Percentiles rank a stretch among this genome's conserved stretches.
Conservation (phyloP, 2,329 filamentous ascomycete genomes). For the Diplodia sapinea region DNA sequence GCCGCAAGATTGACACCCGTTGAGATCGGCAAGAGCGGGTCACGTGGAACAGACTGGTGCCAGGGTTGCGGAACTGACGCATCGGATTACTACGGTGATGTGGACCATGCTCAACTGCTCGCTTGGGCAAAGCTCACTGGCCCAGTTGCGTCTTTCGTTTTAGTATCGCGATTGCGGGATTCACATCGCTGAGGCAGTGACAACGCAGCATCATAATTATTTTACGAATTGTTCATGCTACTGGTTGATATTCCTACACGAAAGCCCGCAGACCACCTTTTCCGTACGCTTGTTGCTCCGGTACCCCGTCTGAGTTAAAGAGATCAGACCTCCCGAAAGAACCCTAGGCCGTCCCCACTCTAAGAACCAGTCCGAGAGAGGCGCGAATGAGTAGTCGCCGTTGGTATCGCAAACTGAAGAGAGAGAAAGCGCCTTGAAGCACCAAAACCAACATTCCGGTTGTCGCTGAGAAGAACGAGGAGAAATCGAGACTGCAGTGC, state of each 20-base stretch:
- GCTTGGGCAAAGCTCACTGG: background rate
- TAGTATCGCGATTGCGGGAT: background rate
- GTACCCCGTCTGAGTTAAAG: background rate
- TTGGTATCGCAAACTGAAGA: constrained; percentile 27
- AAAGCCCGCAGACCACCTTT: background rate
- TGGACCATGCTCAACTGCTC: background rate
- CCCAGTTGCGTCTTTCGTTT: background rate
- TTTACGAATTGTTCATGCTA: background rate
- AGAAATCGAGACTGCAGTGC: background rate
- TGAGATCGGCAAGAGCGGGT: constrained; percentile 7
- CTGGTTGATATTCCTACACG: constrained; percentile 26
- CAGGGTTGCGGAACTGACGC: background rate
- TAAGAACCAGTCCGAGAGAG: constrained; percentile 12
- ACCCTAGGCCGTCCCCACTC: constrained; percentile 4
- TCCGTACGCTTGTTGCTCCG: constrained; percentile 6
- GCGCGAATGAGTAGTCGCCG: background rate
- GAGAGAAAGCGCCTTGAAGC: constrained; percentile 18
- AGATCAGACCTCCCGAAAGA: constrained; percentile 14
- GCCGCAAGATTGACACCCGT: background rate
- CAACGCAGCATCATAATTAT: background rate
- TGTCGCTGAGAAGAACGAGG: background rate
- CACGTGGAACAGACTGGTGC: constrained; percentile 7
- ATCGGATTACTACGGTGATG: background rate
- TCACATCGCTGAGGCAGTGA: background rate
- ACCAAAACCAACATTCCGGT: background rate